Base-by-base conservation (phyloP, 106 monocot species). In the Dendrobium chrysotoxum region DNA sequence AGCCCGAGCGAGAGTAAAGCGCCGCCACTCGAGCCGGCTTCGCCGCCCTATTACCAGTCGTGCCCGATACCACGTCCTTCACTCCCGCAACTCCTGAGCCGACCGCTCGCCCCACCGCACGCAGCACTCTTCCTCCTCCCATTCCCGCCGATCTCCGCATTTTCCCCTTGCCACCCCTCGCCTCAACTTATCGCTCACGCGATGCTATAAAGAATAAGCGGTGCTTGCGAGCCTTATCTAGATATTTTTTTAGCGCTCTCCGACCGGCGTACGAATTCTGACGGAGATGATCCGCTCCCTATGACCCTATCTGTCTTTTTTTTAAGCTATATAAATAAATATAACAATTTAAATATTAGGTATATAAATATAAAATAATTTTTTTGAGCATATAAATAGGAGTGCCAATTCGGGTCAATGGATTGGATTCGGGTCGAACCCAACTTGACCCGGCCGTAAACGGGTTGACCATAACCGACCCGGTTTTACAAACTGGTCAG, bases 81-180 rank as follows among this genome's bases (percentile, higher is more conserved):
- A 35, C 28, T 28, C 72, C 57, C 10, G 30, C 39, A n/a, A 58
- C 54, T 11, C 39, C 65, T 11, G 66, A 42, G 11, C 71, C 46
- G 45, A 85, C 82, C 26, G 80, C 79, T 28, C 85, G 38, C 28
- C 79, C 83, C 28, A 81, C 74, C 40, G 87, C 74, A 40, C 88
- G 61, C 53, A 87, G 72, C 72, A 86, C 68, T n/a, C 79, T 78
- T 18, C 80, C 84, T 73, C 82, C 86, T 17, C 86, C 84, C 82
- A 85, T 77, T 41, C 88, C 84, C 47, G 79, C 35, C 47, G 91
- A 79, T 42, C 83, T 79, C 80, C 78, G 44, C 91, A 88, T 91
- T 4, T 78, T 20, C 26, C 9, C 18, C 74, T 35, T n/a, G 2
- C 47, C 0, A 12, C 4, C 13, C 50, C 13, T 50, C 13, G 11